Evolutionary conservation across 805 yeast genomes (phyloP).

Genomic region (Saccharomycopsis vini): DNA sequence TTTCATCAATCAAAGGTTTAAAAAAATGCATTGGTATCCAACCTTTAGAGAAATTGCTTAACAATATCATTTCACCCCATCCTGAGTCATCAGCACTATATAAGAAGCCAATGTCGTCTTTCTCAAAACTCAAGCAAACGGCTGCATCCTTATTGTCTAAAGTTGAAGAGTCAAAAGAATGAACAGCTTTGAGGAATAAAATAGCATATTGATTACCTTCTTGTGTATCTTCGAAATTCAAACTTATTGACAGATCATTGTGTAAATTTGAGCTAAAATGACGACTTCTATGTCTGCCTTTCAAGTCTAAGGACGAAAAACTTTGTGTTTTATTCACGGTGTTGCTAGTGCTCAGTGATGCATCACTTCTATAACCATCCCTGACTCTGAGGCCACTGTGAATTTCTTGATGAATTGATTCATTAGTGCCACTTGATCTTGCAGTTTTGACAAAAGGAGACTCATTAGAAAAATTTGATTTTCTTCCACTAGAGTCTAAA

Average conservation of each 20-base stretch:
- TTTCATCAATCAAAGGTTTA: slow-evolving; percentile 32
- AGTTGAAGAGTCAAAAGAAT: slow-evolving; percentile 48
- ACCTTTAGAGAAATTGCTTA: slow-evolving; percentile 56
- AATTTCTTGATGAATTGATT: slow-evolving; percentile 17
- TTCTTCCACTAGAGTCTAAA: neutral
- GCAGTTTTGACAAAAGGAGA: slow-evolving; percentile 6
- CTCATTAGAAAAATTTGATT: neutral
- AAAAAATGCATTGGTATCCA: slow-evolving; percentile 86
- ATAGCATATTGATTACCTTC: slow-evolving; percentile 31
- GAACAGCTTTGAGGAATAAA: slow-evolving; percentile 48
- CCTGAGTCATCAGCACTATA: slow-evolving; percentile 75
- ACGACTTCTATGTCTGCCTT: slow-evolving; percentile 15
- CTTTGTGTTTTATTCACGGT: slow-evolving; percentile 18
- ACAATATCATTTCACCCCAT: slow-evolving; percentile 78
- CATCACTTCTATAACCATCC: slow-evolving; percentile 11
- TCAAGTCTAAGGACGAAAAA: slow-evolving; percentile 13
- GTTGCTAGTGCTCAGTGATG: slow-evolving; percentile 5
- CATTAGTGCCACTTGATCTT: slow-evolving; percentile 13
- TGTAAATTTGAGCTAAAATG: slow-evolving; percentile 16
- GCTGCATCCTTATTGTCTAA: slow-evolving; percentile 60
- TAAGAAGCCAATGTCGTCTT: slow-evolving; percentile 65
- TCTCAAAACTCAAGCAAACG: slow-evolving; percentile 63
- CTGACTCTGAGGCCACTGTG: slow-evolving; percentile 13
- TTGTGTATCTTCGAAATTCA: slow-evolving; percentile 3
- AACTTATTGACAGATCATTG: slow-evolving; percentile 2